Evolutionary conservation across 345 rosid genomes (phyloP).

Genomic region (Diplotaxis tenuifolia): DNA sequence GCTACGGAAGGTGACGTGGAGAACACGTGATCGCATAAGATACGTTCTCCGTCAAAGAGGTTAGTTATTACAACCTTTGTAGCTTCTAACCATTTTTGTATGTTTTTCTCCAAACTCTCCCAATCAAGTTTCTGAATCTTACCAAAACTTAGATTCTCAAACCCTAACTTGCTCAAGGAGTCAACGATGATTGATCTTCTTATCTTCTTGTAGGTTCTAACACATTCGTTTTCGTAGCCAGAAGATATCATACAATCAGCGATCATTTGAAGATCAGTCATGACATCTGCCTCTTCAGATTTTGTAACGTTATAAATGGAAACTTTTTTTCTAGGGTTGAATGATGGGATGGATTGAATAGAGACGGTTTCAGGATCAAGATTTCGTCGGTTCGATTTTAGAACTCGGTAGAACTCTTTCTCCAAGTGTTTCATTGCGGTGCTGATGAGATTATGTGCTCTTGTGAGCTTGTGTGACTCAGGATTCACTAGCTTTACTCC

Average conservation of each 20-base stretch:
- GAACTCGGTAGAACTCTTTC: constrained; percentile 63
- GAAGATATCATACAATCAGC: constrained; percentile 86
- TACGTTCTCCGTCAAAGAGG: constrained; percentile 59
- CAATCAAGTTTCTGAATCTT: constrained; percentile 66
- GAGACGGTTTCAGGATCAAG: constrained; percentile 64
- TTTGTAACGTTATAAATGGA: constrained; percentile 17
- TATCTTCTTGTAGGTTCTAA: constrained; percentile 50
- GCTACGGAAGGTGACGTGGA: constrained; percentile 46
- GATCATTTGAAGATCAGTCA: constrained; percentile 66
- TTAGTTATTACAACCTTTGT: constrained; percentile 46
- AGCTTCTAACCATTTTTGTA: constrained; percentile 58
- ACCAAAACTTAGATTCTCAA: constrained; percentile 47
- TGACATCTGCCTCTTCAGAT: constrained; percentile 37
- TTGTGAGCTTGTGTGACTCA: constrained; percentile 46
- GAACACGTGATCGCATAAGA: constrained; percentile 69
- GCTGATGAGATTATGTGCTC: constrained; percentile 56
- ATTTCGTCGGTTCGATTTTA: constrained; percentile 47
- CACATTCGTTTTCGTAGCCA: constrained; percentile 72
- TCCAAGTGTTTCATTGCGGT: constrained; percentile 64
- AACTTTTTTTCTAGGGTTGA: constrained; percentile 8
- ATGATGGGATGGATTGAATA: constrained; percentile 28
- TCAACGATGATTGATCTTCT: constrained; percentile 73
- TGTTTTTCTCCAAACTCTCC: constrained; percentile 62
- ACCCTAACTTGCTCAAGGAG: constrained; percentile 54
- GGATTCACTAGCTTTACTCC: constrained; percentile 40